Evolutionary conservation across 129 eudicot genomes (phyloP).

Genomic region (Artemisia annua): DNA sequence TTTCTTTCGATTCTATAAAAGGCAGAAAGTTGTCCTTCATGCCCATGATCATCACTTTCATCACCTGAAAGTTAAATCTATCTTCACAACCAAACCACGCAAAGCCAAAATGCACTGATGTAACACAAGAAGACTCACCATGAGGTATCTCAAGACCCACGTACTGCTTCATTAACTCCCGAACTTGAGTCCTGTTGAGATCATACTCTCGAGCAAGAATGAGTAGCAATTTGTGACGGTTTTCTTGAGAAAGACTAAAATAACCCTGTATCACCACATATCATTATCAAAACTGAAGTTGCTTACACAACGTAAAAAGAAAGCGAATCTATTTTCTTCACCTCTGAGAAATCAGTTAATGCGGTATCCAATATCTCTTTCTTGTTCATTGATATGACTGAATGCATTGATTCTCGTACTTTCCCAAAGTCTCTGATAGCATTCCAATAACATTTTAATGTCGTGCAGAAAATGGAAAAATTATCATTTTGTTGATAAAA

Average conservation of each 20-base stretch:
- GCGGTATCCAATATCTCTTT: constrained; percentile 82
- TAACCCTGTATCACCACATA: constrained; percentile 63
- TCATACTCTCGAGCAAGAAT: constrained; percentile 84
- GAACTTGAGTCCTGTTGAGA: constrained; percentile 74
- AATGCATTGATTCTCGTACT: constrained; percentile 75
- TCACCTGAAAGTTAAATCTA: constrained; percentile 48
- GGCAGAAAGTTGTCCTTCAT: constrained; percentile 57
- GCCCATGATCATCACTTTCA: constrained; percentile 46
- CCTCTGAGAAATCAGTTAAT: constrained; percentile 77
- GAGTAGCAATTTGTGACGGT: constrained; percentile 53
- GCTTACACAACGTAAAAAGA: constrained; percentile 13
- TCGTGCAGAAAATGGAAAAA: not conserved
- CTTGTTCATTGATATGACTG: constrained; percentile 79
- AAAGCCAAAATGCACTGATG: not conserved
- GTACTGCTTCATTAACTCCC: constrained; percentile 86
- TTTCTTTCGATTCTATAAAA: constrained; percentile 85
- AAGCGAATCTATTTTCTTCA: constrained; percentile 2
- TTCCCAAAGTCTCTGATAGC: constrained; percentile 60
- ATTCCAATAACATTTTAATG: constrained; percentile 3
- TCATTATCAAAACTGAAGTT: constrained; percentile 22
- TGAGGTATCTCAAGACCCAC: constrained; percentile 71
- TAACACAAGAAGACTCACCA: constrained; percentile 45
- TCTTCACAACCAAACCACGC: constrained; percentile 7
- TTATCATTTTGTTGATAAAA: constrained; percentile 3
- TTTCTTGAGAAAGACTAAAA: constrained; percentile 58